A percentile compares a stretch with the other conserved stretches of the same genome.
These are phyloP conservation scores for Leptodontidium sp. DNA, from an alignment of 2,329 filamentous ascomycete genomes.

Conservation along the genomic window DNA sequence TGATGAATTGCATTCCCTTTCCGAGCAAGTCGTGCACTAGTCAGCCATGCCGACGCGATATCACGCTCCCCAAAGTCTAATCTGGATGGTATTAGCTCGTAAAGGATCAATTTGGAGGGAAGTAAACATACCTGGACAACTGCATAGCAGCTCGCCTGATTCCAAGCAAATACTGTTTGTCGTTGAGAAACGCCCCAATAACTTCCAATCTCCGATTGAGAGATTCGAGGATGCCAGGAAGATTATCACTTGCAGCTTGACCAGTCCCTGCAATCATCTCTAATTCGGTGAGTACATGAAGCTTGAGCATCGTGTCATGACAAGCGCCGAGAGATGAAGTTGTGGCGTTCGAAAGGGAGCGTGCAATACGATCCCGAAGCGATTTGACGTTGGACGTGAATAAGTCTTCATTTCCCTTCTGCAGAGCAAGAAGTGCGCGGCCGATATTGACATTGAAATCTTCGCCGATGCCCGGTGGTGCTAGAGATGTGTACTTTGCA, in stretches of 20 bases:
- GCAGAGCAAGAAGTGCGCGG: slow-evolving; percentile 68
- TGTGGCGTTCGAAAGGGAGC: slow-evolving; percentile 76
- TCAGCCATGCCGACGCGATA: slow-evolving; percentile 85
- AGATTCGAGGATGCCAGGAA: slow-evolving; percentile 57
- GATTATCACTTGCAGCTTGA: slow-evolving; percentile 45
- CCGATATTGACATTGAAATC: slow-evolving; percentile 89
- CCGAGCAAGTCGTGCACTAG: slow-evolving; percentile 83
- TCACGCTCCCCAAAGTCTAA: slow-evolving; percentile 72
- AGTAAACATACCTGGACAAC: slow-evolving; percentile 64
- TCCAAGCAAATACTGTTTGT: slow-evolving; percentile 93
- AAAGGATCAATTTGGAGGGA: slow-evolving; percentile 12
- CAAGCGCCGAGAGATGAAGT: slow-evolving; percentile 85
- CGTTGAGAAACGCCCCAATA: slow-evolving; percentile 85
- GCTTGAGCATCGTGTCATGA: slow-evolving; percentile 83
- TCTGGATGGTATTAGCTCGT: slow-evolving; percentile 44
- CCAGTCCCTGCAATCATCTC: slow-evolving; percentile 72
- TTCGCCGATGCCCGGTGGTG: slow-evolving; percentile 54
- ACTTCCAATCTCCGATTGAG: slow-evolving; percentile 84
- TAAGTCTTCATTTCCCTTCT: slow-evolving; percentile 55
- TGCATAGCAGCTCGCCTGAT: slow-evolving; percentile 89
- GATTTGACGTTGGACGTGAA: slow-evolving; percentile 67
- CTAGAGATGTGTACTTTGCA: slow-evolving; percentile 67
- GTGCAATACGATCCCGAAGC: slow-evolving; percentile 75
- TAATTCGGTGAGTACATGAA: slow-evolving; percentile 88
- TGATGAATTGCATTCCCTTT: slow-evolving; percentile 86